Percentiles rank a stretch among this genome's conserved stretches.
Evolutionary conservation across 2,329 filamentous ascomycete genomes (phyloP).

Genomic region (Colletotrichum phormii): DNA sequence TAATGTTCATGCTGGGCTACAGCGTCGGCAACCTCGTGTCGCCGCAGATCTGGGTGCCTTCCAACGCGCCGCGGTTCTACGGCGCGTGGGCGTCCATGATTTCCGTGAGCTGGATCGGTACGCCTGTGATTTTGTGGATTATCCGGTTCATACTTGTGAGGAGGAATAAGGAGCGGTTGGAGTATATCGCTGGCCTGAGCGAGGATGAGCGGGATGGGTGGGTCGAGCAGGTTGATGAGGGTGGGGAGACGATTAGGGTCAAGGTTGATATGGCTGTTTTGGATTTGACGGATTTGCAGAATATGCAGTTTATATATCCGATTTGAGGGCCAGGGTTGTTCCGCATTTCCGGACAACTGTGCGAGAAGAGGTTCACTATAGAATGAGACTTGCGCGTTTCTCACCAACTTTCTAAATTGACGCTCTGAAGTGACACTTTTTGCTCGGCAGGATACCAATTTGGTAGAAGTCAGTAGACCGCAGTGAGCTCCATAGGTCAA

Average conservation of each 20-base stretch:
- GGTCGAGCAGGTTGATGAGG: constrained; percentile 46
- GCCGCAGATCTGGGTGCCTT: constrained; percentile 48
- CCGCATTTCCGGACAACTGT: too few relatives aligned
- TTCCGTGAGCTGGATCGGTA: constrained; percentile 48
- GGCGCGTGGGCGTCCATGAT: constrained; percentile 47
- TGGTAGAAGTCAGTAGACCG: too few relatives aligned
- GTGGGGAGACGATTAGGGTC: constrained; percentile 42
- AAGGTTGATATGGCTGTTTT: constrained; percentile 51
- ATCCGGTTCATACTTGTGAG: constrained; percentile 47
- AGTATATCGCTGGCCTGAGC: constrained; percentile 43
- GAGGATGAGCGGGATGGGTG: constrained; percentile 39
- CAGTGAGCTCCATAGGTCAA: too few relatives aligned
- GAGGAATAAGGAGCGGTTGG: constrained; percentile 45
- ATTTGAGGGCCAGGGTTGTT: background rate
- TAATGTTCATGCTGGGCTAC: constrained; percentile 52
- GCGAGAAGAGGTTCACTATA: too few relatives aligned
- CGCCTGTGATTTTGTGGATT: constrained; percentile 47
- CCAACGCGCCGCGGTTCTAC: constrained; percentile 46
- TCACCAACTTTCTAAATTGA: too few relatives aligned
- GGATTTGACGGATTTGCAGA: constrained; percentile 53
- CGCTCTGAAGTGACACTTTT: too few relatives aligned
- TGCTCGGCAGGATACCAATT: too few relatives aligned
- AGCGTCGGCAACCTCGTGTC: constrained; percentile 50
- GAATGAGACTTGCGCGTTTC: too few relatives aligned
- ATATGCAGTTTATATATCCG: constrained; percentile 51